phyloP scores from a whole-genome alignment of 352 stramenopile genomes.

The Salisapilia sapeloensis region DNA sequence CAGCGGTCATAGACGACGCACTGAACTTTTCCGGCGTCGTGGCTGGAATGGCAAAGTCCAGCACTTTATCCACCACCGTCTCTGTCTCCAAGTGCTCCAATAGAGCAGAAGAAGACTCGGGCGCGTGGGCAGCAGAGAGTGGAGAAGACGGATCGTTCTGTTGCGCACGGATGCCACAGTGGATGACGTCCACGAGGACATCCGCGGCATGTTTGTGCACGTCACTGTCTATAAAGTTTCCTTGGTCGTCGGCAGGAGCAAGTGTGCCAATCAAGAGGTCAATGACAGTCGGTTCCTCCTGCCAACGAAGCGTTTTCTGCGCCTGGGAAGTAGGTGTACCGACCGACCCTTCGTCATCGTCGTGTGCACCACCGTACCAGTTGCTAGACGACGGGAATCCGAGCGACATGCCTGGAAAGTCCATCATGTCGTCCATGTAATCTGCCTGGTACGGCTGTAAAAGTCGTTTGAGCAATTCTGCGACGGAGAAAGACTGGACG shows the following conservation, averaged over 20 bases:
- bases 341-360: conserved; percentile 52
- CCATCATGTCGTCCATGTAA: conserved; percentile 78
- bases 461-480: conserved; percentile 68
- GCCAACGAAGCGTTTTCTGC: conserved; percentile 61
- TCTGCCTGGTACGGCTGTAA: conserved; percentile 71
- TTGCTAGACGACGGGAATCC: conserved; percentile 51
- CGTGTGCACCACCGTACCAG: conserved; percentile 40
- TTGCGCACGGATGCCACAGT: conserved; percentile 60
- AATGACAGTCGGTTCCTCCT: conserved; percentile 49
- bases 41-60: conserved; percentile 28
- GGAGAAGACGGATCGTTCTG: conserved; percentile 51
- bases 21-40: conserved; percentile 9
- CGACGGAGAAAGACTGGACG: conserved; percentile 55
- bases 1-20: conserved; percentile 61
- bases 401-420: conserved; percentile 68
- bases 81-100: conserved; percentile 67
- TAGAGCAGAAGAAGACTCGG: conserved; percentile 36
- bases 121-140: conserved; percentile 23
- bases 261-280: conserved; percentile 48
- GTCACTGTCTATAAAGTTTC: conserved; percentile 30
- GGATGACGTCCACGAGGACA: conserved; percentile 73
- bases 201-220: conserved; percentile 74
- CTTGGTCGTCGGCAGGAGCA: conserved; percentile 11
- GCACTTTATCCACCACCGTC: conserved; percentile 51
- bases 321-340: conserved; percentile 36